phyloP scores from a whole-genome alignment of 1,284 basidiomycete genomes.

The Vanrija sp. region DNA sequence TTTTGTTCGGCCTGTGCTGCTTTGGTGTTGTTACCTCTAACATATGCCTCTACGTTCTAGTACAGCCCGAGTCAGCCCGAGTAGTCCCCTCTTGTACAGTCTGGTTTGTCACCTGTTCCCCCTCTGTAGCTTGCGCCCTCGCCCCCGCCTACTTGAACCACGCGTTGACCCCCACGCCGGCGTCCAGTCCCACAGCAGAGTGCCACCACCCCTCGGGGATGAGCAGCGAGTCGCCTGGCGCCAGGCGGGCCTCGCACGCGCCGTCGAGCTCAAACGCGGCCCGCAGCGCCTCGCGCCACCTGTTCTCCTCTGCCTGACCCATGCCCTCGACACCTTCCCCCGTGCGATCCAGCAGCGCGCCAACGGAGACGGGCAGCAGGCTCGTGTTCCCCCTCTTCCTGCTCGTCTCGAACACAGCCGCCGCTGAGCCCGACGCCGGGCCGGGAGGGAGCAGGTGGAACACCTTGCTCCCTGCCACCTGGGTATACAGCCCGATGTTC shows the following conservation, averaged over 20 bases:
- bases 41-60: too few relatives aligned
- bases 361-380: conserved; percentile 2
- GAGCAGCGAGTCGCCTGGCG: conserved; percentile 36
- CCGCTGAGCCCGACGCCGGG: conserved; percentile 2
- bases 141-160: conserved; percentile 35
- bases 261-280: conserved; percentile 25
- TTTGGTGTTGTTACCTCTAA: too few relatives aligned
- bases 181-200: conserved; percentile 30
- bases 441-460: conserved; percentile 39
- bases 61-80: too few relatives aligned
- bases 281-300: conserved; percentile 12
- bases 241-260: conserved; percentile 28
- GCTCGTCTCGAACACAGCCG: conserved; percentile 17
- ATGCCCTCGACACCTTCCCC: background rate
- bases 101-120: too few relatives aligned
- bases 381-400: conserved; percentile 4
- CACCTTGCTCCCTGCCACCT: conserved; percentile 35
- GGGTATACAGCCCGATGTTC: conserved; percentile 42
- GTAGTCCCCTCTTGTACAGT: too few relatives aligned
- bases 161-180: conserved; percentile 36
- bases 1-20: too few relatives aligned
- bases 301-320: background rate
- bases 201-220: conserved; percentile 47
- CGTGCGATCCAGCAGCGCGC: background rate
- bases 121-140: too few relatives aligned